A percentile compares a stretch with the other conserved stretches of the same genome.
Conservation (phyloP, 179 eudicot species). For the Monotropa hypopitys region DNA sequence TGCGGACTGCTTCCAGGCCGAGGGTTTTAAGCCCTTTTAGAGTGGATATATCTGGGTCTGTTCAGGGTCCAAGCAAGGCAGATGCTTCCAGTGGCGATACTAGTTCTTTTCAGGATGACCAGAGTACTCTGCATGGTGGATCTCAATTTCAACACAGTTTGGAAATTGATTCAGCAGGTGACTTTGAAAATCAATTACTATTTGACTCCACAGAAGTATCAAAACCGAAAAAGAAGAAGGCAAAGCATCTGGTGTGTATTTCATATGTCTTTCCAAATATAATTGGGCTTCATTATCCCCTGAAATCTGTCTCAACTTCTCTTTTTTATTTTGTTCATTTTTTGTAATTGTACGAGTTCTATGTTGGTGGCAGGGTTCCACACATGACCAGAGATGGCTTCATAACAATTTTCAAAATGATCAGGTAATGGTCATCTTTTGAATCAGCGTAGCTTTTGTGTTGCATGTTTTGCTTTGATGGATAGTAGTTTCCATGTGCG, state of each 20-base stretch:
- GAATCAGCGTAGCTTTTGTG: background rate
- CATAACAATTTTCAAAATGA: slow-evolving; percentile 57
- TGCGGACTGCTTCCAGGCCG: slow-evolving; percentile 86
- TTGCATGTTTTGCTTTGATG: background rate
- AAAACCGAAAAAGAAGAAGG: slow-evolving; percentile 74
- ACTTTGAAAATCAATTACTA: slow-evolving; percentile 49
- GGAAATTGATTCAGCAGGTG: slow-evolving; percentile 72
- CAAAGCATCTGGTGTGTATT: slow-evolving; percentile 56
- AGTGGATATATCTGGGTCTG: slow-evolving; percentile 40
- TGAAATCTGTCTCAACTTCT: background rate
- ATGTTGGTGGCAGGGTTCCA: slow-evolving; percentile 35
- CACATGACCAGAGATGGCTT: slow-evolving; percentile 63
- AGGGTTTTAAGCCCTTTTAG: slow-evolving; percentile 59
- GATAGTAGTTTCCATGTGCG: background rate
- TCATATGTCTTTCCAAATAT: background rate
- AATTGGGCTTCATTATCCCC: background rate
- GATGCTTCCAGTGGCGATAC: slow-evolving; percentile 95
- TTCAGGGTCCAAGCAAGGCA: slow-evolving; percentile 45
- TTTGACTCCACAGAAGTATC: slow-evolving; percentile 58
- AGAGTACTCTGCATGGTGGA: slow-evolving; percentile 56
- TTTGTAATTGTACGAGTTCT: slow-evolving; percentile 29
- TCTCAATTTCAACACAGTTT: slow-evolving; percentile 41
- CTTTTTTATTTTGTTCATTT: slow-evolving; percentile 15
- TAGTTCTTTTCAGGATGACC: slow-evolving; percentile 87
- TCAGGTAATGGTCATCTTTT: slow-evolving; percentile 36